These are phyloP conservation scores for Cryptosporidium bovis DNA, from an alignment of 169 alveolate species.

Conservation along the genomic window DNA sequence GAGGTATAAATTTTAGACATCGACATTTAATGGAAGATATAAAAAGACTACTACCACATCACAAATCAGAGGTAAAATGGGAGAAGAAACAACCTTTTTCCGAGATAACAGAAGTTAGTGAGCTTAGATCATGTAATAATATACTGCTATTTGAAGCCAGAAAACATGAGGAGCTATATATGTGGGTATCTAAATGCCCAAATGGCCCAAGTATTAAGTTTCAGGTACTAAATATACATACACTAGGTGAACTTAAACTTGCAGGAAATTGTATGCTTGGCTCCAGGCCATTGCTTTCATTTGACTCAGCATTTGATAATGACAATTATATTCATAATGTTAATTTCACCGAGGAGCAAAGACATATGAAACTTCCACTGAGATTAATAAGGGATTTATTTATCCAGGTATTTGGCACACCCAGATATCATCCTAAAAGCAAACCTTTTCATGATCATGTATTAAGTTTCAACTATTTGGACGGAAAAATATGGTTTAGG, in stretches of 20 bases:
- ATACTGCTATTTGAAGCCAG: constrained; percentile 92
- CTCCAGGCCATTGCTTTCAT: constrained; percentile 94
- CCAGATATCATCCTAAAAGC: constrained; percentile 95
- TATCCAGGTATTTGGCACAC: constrained; percentile 91
- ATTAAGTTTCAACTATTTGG: constrained; percentile 87
- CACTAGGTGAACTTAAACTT: constrained; percentile 92
- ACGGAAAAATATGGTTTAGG: constrained; percentile 91
- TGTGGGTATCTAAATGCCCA: constrained; percentile 95
- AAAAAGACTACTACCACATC: constrained; percentile 95
- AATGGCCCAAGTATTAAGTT: constrained; percentile 96
- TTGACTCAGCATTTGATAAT: constrained; percentile 87
- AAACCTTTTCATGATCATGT: constrained; percentile 96
- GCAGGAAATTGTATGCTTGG: constrained; percentile 94
- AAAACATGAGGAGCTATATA: constrained; percentile 86
- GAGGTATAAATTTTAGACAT: constrained; percentile 93
- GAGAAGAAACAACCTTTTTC: constrained; percentile 86
- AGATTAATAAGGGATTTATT: constrained; percentile 48
- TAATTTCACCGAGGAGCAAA: constrained; percentile 21
- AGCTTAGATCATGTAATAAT: constrained; percentile 86
- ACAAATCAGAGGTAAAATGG: constrained; percentile 94
- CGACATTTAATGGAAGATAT: constrained; percentile 94
- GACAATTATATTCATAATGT: constrained; percentile 16
- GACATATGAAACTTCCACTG: constrained; percentile 55
- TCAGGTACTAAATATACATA: constrained; percentile 90
- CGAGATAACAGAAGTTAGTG: constrained; percentile 86